Percentiles rank a stretch among this genome's conserved stretches.
These are phyloP conservation scores for Pelargonium citronellum DNA, from an alignment of 441 rosid species.

Conservation along the genomic window DNA sequence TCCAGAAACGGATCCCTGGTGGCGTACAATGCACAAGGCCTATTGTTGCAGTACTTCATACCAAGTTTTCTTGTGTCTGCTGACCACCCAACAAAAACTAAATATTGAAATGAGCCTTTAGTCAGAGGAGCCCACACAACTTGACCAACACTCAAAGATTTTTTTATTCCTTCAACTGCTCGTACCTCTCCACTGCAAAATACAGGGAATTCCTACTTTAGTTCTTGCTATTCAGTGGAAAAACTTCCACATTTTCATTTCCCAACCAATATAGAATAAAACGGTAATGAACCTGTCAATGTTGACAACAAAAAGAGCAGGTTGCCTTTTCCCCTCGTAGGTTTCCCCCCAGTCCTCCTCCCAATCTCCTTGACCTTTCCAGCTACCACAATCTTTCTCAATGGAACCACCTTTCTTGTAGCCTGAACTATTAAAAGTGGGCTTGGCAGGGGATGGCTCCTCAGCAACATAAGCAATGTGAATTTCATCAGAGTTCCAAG, in stretches of 20 bases:
- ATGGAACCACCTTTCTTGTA: slow-evolving; percentile 45
- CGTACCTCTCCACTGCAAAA: slow-evolving; percentile 61
- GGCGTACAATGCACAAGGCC: slow-evolving; percentile 75
- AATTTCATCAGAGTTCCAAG: slow-evolving; percentile 84
- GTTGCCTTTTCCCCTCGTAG: slow-evolving; percentile 77
- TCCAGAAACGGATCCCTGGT: slow-evolving; percentile 32
- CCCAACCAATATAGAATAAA: background rate
- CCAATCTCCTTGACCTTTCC: slow-evolving; percentile 98
- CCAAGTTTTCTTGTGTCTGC: slow-evolving; percentile 76
- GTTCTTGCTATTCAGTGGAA: slow-evolving; percentile 9
- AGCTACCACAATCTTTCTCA: slow-evolving; percentile 61
- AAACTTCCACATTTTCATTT: background rate
- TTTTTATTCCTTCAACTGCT: slow-evolving; percentile 59
- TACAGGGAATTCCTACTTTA: slow-evolving; percentile 11
- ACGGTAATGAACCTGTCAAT: slow-evolving; percentile 43
- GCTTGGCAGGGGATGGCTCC: slow-evolving; percentile 60
- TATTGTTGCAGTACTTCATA: slow-evolving; percentile 76
- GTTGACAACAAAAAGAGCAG: slow-evolving; percentile 64
- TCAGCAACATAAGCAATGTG: slow-evolving; percentile 80
- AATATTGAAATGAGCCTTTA: slow-evolving; percentile 40
- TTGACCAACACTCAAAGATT: slow-evolving; percentile 75
- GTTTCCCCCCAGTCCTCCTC: slow-evolving; percentile 98
- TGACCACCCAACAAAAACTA: slow-evolving; percentile 86
- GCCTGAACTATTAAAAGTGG: slow-evolving; percentile 52
- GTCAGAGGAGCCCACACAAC: slow-evolving; percentile 78